Evolutionary conservation across 1,139 yeast genomes (phyloP).

Genomic region (Saccharomycopsis phalli): DNA sequence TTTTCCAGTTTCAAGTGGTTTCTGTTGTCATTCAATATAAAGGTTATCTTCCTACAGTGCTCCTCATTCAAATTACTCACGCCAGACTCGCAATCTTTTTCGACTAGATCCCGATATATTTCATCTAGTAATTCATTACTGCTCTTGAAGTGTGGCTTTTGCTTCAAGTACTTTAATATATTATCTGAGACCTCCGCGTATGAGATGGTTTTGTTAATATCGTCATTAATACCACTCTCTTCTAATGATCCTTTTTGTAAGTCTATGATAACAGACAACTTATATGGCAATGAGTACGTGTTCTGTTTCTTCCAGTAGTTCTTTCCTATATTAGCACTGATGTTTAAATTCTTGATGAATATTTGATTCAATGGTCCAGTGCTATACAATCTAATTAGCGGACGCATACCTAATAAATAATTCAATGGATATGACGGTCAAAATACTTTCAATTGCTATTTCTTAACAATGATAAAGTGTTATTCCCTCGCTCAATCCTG

Average conservation of each 20-base stretch:
- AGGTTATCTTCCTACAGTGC: slow-evolving; percentile 4
- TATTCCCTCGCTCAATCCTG: too few species aligned
- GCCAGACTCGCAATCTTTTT: not conserved
- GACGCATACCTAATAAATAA: too few species aligned
- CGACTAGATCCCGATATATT: slow-evolving; percentile 4
- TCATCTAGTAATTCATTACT: slow-evolving; percentile 5
- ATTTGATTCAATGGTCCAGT: slow-evolving; percentile 10
- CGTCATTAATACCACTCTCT: slow-evolving; percentile 14
- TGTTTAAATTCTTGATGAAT: slow-evolving; percentile 14
- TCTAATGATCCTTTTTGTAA: slow-evolving; percentile 3
- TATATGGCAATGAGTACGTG: slow-evolving; percentile 12
- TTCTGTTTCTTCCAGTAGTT: slow-evolving; percentile 18
- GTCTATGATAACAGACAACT: slow-evolving; percentile 7
- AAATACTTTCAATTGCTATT: too few species aligned
- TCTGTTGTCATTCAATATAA: slow-evolving; percentile 6
- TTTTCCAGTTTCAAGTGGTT: slow-evolving; percentile 14
- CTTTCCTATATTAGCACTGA: slow-evolving; percentile 17
- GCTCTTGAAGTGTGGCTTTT: slow-evolving; percentile 1
- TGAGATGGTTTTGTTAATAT: slow-evolving; percentile 14
- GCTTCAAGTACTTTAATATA: slow-evolving; percentile 7
- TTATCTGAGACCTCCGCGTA: slow-evolving; percentile 17
- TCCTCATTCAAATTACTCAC: slow-evolving; percentile 10
- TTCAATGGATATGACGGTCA: too few species aligned
- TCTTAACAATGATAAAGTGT: too few species aligned
- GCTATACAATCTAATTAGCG: slow-evolving; percentile 3